A percentile compares a stretch with the other conserved stretches of the same genome.
Evolutionary conservation across 805 yeast genomes (phyloP).

Genomic region (Suhomyces canberraensis): DNA sequence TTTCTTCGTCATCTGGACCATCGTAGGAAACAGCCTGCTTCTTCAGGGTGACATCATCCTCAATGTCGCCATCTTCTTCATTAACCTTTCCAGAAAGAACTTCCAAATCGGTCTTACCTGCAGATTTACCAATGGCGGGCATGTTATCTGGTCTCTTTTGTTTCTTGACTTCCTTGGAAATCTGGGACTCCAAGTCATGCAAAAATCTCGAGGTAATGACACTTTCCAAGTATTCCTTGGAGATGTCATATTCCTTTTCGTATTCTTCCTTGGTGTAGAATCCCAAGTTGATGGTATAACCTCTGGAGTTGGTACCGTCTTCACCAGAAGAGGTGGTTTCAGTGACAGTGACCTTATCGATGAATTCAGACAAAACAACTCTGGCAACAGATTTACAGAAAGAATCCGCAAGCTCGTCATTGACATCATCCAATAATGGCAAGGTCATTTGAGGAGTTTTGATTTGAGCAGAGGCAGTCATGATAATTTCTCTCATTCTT

Average conservation of each 20-base stretch:
- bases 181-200: slow-evolving; percentile 63
- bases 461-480: slow-evolving; percentile 95
- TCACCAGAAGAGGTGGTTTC: slow-evolving; percentile 75
- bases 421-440: slow-evolving; percentile 77
- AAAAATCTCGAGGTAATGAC: slow-evolving; percentile 67
- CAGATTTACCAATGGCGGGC: slow-evolving; percentile 70
- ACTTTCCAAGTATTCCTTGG: slow-evolving; percentile 71
- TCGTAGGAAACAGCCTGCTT: slow-evolving; percentile 92
- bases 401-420: slow-evolving; percentile 83
- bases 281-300: slow-evolving; percentile 69
- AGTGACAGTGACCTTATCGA: slow-evolving; percentile 78
- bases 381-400: slow-evolving; percentile 89
- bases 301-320: slow-evolving; percentile 51
- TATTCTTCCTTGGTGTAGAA: slow-evolving; percentile 79
- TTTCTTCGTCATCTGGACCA: slow-evolving; percentile 92
- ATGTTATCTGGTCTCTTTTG: slow-evolving; percentile 61
- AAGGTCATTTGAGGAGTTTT: slow-evolving; percentile 99
- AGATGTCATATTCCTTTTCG: slow-evolving; percentile 82
- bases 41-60: slow-evolving; percentile 55
- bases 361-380: slow-evolving; percentile 82
- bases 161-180: slow-evolving; percentile 77
- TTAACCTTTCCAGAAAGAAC: slow-evolving; percentile 33
- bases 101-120: slow-evolving; percentile 49
- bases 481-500: slow-evolving; percentile 98
- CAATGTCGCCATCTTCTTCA: slow-evolving; percentile 56